A percentile compares a stretch with the other conserved stretches of the same genome.
phyloP scores from a whole-genome alignment of 345 rosid genomes.

The Balakata baccata region DNA sequence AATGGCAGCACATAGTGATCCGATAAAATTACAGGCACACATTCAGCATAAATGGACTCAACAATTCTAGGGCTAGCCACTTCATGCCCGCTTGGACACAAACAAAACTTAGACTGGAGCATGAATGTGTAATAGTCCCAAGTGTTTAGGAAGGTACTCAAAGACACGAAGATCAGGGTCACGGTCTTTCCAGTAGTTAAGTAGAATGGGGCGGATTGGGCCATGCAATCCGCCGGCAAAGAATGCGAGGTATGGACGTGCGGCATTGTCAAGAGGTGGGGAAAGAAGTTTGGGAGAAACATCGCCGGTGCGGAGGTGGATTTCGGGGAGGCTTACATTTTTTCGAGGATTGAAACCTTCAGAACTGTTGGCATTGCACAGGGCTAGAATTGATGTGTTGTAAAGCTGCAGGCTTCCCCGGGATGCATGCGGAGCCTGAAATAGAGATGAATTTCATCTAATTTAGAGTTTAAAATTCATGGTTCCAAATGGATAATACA shows the following conservation, averaged over 20 bases:
- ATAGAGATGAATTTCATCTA: neutral
- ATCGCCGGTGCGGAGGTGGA: constrained; percentile 51
- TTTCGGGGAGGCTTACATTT: constrained; percentile 79
- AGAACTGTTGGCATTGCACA: constrained; percentile 91
- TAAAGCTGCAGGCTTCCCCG: constrained; percentile 41
- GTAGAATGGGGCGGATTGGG: constrained; percentile 56
- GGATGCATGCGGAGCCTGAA: constrained; percentile 78
- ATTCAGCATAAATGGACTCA: constrained; percentile 78
- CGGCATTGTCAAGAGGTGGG: constrained; percentile 30
- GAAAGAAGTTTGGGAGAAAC: constrained; percentile 43
- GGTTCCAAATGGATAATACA: no score
- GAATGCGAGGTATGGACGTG: constrained; percentile 63
- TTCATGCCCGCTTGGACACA: constrained; percentile 91
- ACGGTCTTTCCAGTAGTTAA: constrained; percentile 63
- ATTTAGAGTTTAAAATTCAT: neutral
- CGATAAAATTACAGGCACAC: constrained; percentile 84
- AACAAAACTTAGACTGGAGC: constrained; percentile 73
- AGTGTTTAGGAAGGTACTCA: constrained; percentile 66
- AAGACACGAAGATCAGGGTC: constrained; percentile 56
- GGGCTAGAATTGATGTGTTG: constrained; percentile 66
- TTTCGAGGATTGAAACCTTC: constrained; percentile 79
- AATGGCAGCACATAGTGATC: constrained; percentile 67
- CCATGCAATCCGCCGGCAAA: constrained; percentile 92
- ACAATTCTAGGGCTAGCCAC: constrained; percentile 92
- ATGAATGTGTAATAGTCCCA: constrained; percentile 60